Conservation (phyloP, 2,329 filamentous ascomycete species). For the Ophiostoma triangulosporum region DNA sequence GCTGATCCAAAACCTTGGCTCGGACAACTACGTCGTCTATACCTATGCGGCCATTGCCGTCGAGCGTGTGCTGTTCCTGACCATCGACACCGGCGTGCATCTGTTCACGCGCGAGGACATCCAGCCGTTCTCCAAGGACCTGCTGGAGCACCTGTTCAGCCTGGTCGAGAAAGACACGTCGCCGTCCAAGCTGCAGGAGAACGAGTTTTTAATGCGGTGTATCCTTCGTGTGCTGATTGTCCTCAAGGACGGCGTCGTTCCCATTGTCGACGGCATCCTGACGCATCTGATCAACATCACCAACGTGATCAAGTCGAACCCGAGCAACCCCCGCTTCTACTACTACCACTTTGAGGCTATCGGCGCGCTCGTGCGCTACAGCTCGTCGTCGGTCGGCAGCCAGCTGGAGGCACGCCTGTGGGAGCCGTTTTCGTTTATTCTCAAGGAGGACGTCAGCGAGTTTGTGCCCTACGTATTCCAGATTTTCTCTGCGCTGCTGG, state of each 20-base stretch:
- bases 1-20: constrained; percentile 80
- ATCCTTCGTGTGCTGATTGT: constrained; percentile 96
- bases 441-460: constrained; percentile 71
- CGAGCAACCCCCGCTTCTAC: constrained; percentile 94
- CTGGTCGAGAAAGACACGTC: constrained; percentile 75
- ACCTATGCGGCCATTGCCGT: constrained; percentile 94
- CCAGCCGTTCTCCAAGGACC: constrained; percentile 67
- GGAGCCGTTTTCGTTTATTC: constrained; percentile 65
- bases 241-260: constrained; percentile 66
- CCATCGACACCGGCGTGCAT: constrained; percentile 59
- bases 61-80: constrained; percentile 80
- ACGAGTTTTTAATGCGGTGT: constrained; percentile 97
- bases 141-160: constrained; percentile 80
- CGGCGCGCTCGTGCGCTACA: constrained; percentile 69
- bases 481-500: constrained; percentile 78
- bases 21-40: constrained; percentile 89
- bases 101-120: constrained; percentile 73
- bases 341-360: constrained; percentile 97
- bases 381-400: constrained; percentile 50
- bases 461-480: constrained; percentile 97
- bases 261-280: constrained; percentile 65
- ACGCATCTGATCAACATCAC: constrained; percentile 80
- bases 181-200: constrained; percentile 91
- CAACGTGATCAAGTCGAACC: constrained; percentile 82
- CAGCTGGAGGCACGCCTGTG: constrained; percentile 73